Percentiles rank a stretch among this genome's conserved stretches.
Conservation (phyloP, 169 alveolate genomes). For the Eimeria mitis region DNA sequence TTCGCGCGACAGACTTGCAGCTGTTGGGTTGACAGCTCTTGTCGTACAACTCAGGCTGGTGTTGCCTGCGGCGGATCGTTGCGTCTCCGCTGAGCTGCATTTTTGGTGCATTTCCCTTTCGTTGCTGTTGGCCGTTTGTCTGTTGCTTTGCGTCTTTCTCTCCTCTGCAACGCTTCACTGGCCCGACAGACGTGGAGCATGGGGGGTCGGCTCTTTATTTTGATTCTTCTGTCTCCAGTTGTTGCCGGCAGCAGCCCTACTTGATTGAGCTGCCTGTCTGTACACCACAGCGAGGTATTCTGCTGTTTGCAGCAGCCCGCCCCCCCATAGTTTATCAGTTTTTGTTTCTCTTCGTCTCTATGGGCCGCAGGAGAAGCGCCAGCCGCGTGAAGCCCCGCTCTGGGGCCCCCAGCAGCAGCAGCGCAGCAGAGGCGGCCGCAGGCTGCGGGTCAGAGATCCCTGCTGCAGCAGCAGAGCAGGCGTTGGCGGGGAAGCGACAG, state of each 20-base stretch:
- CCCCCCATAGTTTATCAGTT: neutral
- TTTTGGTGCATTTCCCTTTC: too few species aligned
- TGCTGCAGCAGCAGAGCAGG: constrained; percentile 9
- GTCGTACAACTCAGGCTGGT: neutral
- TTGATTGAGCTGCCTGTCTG: neutral
- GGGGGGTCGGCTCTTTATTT: neutral
- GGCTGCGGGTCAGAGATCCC: neutral
- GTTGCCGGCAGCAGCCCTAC: neutral
- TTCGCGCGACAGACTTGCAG: neutral
- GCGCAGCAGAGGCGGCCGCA: constrained; percentile 10
- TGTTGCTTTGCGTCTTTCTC: neutral
- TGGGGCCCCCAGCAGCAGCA: neutral
- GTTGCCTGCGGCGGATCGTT: neutral
- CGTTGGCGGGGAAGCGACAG: neutral
- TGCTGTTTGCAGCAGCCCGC: neutral
- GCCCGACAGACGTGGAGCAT: neutral
- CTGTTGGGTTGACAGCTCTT: neutral
- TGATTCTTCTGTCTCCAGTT: neutral
- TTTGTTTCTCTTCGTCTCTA: neutral
- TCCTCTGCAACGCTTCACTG: neutral
- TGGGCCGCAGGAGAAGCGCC: constrained; percentile 24
- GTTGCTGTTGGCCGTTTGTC: neutral
- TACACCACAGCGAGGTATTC: neutral
- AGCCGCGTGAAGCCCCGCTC: constrained; percentile 24
- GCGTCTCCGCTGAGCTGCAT: neutral